Evolutionary conservation across 805 yeast species (phyloP), one percentile per base, ranked within the genome.

Genomic region (Teunomyces barrocoloradensis): DNA sequence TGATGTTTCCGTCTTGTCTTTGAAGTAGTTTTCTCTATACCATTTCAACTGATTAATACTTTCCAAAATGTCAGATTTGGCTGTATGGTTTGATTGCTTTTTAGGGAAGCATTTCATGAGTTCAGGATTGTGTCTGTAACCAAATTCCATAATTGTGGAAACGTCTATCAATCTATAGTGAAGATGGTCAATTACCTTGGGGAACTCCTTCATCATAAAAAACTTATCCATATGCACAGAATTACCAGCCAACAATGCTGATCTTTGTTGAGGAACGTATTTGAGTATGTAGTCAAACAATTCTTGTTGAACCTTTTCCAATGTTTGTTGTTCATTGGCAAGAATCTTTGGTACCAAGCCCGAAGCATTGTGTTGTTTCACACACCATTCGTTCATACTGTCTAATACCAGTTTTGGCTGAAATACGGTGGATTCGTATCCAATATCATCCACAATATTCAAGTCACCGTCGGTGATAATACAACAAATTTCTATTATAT

Each of bases 401-500:
- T 83, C 86, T 74, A 94, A 72, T 1, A 73, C 71, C 6, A 67
- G 68, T 46, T 81, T 71, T 29, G 85, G 84, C 53, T 79, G 82
- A 59, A 87, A 89, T 9, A 94, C 75, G 1, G 89, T 91, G 15
- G 89, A 79, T 59, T 91, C 96, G 61, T 82, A 94, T 1, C 96
- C 96, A 3, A 65, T 57, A 18, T 75, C 75, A 47, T 89, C 95
- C 1, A 89, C 69, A 3, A 88, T 57, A 45, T 87, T 80, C 51
- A 94, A 74, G 49, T 89, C 70, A 7, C 87, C 89, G 59, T 92
- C 96, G 1, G 99, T 94, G 40, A 94, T 74, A 34, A 92, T 71
- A 63, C 97, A 90, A 63, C 97, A 89, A 23, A 94, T 84, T 66
- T 94, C 99, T 50, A 94, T 87, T 56, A 94, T 91, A 48, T 79